Evolutionary conservation across 108 stramenopile genomes (phyloP).

Genomic region (Nitzschia sp.): DNA sequence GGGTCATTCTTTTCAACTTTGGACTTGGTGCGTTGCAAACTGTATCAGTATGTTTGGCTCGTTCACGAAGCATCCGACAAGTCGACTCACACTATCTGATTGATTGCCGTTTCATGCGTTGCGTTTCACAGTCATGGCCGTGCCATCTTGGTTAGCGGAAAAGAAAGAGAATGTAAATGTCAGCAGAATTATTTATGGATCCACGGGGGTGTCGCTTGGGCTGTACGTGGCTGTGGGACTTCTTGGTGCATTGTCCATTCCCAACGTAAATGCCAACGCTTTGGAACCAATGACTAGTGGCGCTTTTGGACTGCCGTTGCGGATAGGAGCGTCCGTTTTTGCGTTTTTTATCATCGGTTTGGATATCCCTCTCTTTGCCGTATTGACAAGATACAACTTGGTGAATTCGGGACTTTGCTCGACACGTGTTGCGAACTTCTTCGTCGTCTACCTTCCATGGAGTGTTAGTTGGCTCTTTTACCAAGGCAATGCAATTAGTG

Average conservation of each 20-base stretch:
- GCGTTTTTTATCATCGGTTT: slow-evolving; percentile 58
- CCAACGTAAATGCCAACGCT: slow-evolving; percentile 37
- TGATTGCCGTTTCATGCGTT: too few species aligned
- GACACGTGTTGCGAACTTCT: slow-evolving; percentile 23
- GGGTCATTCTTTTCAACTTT: slow-evolving; percentile 63
- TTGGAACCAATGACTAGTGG: slow-evolving; percentile 42
- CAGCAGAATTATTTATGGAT: slow-evolving; percentile 30
- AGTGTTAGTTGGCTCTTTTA: slow-evolving; percentile 37
- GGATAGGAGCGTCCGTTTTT: slow-evolving; percentile 46
- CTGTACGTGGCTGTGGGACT: slow-evolving; percentile 49
- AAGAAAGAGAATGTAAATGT: slow-evolving; percentile 39
- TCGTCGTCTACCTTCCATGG: slow-evolving; percentile 52
- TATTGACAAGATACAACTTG: slow-evolving; percentile 42
- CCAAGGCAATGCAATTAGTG: slow-evolving; percentile 25
- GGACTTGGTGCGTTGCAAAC: too few species aligned
- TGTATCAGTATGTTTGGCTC: too few species aligned
- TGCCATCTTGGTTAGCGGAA: slow-evolving; percentile 68
- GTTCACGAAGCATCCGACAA: too few species aligned
- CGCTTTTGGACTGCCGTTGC: slow-evolving; percentile 26
- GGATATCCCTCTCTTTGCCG: slow-evolving; percentile 56
- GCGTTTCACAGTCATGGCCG: slow-evolving; percentile 48
- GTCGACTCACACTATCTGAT: too few species aligned
- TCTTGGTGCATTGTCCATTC: slow-evolving; percentile 47
- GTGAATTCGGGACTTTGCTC: slow-evolving; percentile 19
- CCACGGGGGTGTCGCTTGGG: slow-evolving; percentile 26